A percentile compares a stretch with the other conserved stretches of the same genome.
Evolutionary conservation across 768 basidiomycete genomes (phyloP).

Genomic region (Panellus pusillus): DNA sequence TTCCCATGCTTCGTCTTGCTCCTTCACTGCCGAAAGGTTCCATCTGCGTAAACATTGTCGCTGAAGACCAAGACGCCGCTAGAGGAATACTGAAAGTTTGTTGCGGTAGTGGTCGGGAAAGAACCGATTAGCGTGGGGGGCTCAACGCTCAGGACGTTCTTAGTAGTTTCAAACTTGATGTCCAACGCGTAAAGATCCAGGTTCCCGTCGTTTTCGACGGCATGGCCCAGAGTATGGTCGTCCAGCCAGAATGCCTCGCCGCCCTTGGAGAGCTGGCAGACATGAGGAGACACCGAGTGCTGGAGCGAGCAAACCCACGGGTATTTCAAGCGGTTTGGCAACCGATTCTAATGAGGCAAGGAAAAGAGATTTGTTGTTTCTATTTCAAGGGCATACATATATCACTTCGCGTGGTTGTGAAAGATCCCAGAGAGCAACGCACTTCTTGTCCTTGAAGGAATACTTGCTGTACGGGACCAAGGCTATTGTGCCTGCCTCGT

Average conservation of each 20-base stretch:
- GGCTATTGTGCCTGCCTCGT: constrained; percentile 66
- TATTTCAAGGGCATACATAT: constrained; percentile 26
- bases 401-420: background rate
- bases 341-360: constrained; percentile 58
- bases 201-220: constrained; percentile 54
- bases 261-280: constrained; percentile 52
- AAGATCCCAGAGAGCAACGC: constrained; percentile 25
- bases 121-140: constrained; percentile 54
- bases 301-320: constrained; percentile 34
- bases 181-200: constrained; percentile 63
- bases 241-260: constrained; percentile 83
- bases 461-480: constrained; percentile 67
- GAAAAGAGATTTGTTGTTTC: constrained; percentile 70
- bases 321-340: constrained; percentile 51
- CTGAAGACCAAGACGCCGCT: constrained; percentile 78
- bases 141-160: constrained; percentile 34
- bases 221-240: constrained; percentile 66
- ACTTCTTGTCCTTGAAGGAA: constrained; percentile 76
- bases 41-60: constrained; percentile 77
- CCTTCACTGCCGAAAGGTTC: constrained; percentile 64
- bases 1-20: constrained; percentile 71
- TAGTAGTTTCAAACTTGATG: constrained; percentile 42
- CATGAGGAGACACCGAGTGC: background rate
- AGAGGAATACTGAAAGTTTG: constrained; percentile 71
- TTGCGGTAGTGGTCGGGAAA: constrained; percentile 65